A percentile compares a stretch with the other conserved stretches of the same genome.
These are phyloP conservation scores for Penicillium verhagenii DNA, from an alignment of 495 filamentous ascomycete species.

Conservation along the genomic window DNA sequence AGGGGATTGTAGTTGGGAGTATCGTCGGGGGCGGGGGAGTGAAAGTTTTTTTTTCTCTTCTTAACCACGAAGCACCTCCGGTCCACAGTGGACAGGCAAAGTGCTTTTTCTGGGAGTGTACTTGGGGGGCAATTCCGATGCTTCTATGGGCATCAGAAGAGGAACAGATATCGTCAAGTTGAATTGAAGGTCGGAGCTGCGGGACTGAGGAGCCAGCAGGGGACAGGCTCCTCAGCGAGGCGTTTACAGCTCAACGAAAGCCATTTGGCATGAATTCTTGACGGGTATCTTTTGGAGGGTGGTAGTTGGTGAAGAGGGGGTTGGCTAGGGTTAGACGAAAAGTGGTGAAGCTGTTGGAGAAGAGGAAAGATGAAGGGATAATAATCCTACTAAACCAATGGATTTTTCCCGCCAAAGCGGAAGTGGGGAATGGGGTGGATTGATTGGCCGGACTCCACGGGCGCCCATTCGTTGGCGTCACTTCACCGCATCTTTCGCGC, in stretches of 20 bases:
- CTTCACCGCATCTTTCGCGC: slow-evolving; percentile 42
- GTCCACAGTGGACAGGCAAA: slow-evolving; percentile 36
- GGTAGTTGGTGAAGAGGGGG: slow-evolving; percentile 17
- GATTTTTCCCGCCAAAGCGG: slow-evolving; percentile 31
- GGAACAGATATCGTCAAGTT: slow-evolving; percentile 74
- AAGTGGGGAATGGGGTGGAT: slow-evolving; percentile 18
- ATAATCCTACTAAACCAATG: slow-evolving; percentile 7
- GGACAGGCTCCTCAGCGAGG: slow-evolving; percentile 72
- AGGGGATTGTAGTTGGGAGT: neutral
- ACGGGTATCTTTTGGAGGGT: slow-evolving; percentile 61
- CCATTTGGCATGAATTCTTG: slow-evolving; percentile 77
- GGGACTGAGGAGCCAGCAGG: slow-evolving; percentile 70
- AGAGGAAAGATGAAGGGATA: slow-evolving; percentile 28
- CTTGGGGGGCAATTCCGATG: slow-evolving; percentile 48
- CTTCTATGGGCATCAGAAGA: slow-evolving; percentile 52
- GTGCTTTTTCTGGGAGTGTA: slow-evolving; percentile 43
- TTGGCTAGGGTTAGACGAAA: neutral
- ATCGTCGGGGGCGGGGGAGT: slow-evolving; percentile 10
- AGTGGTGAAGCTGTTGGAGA: slow-evolving; percentile 36
- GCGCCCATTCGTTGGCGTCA: slow-evolving; percentile 30
- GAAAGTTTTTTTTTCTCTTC: slow-evolving; percentile 17
- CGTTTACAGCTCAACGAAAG: slow-evolving; percentile 93
- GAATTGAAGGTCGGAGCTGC: slow-evolving; percentile 69
- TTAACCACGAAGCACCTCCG: slow-evolving; percentile 40
- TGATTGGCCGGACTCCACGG: slow-evolving; percentile 28